phyloP scores from a whole-genome alignment of 2,329 filamentous ascomycete genomes.

The Pseudonectria foliicola region DNA sequence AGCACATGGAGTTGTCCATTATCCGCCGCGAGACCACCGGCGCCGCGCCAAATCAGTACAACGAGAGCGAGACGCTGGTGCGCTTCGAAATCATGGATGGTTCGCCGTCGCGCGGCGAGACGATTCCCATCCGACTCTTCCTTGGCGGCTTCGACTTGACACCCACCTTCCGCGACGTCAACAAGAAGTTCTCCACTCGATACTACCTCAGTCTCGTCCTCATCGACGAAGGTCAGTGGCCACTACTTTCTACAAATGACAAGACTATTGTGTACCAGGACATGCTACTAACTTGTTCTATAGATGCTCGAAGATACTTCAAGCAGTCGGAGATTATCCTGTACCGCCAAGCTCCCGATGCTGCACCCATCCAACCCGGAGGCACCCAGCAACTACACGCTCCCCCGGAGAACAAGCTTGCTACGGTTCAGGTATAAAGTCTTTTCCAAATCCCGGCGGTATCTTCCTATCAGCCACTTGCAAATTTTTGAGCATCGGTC shows the following conservation, averaged over 20 bases:
- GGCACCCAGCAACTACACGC: constrained; percentile 34
- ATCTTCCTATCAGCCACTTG: constrained; percentile 19
- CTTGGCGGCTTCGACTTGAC: constrained; percentile 95
- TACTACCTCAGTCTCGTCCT: constrained; percentile 96
- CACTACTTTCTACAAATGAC: neutral
- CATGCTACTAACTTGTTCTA: constrained; percentile 10
- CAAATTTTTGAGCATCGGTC: constrained; percentile 32
- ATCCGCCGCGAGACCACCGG: constrained; percentile 96
- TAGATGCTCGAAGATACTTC: constrained; percentile 94
- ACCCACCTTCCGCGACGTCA: constrained; percentile 96
- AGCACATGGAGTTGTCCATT: constrained; percentile 98
- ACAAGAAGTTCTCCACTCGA: constrained; percentile 98
- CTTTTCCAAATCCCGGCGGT: constrained; percentile 3
- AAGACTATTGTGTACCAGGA: neutral
- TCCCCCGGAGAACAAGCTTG: constrained; percentile 40
- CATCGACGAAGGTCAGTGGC: constrained; percentile 75
- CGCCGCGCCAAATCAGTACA: constrained; percentile 96
- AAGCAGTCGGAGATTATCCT: constrained; percentile 99
- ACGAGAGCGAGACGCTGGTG: constrained; percentile 96
- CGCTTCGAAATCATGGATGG: constrained; percentile 99
- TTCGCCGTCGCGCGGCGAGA: constrained; percentile 89
- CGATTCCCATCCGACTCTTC: constrained; percentile 94
- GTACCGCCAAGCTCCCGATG: constrained; percentile 70
- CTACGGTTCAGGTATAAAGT: constrained; percentile 24
- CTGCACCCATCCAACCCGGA: constrained; percentile 27